Conservation (phyloP, 345 rosid genomes). For the Pistacia integerrima region DNA sequence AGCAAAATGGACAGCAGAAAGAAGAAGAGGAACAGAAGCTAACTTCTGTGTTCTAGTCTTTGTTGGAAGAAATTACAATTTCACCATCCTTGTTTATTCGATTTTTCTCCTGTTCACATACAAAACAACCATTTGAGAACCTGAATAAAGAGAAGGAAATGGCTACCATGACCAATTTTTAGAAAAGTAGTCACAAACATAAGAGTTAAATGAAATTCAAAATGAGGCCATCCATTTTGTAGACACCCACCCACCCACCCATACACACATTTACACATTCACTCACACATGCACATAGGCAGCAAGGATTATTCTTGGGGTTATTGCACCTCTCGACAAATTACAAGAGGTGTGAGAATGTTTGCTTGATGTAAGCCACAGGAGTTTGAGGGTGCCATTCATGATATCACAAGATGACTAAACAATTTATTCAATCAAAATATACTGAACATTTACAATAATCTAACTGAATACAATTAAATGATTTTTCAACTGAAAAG, state of each 20-base stretch:
- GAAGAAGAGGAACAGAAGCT: constrained; percentile 24
- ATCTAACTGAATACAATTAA: neutral
- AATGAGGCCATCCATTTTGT: neutral
- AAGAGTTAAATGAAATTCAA: neutral
- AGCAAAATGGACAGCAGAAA: neutral
- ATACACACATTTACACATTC: neutral
- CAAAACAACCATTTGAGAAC: neutral
- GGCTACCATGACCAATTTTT: neutral
- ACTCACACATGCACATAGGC: neutral
- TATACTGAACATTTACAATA: neutral
- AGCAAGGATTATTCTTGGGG: neutral
- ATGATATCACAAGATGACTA: neutral
- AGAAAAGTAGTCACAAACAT: constrained; percentile 11
- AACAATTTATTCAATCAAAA: neutral
- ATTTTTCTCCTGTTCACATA: constrained; percentile 79
- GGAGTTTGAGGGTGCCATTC: neutral
- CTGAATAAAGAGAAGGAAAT: constrained; percentile 14
- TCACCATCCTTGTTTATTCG: constrained; percentile 97
- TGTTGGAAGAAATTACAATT: constrained; percentile 93
- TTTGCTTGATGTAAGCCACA: neutral
- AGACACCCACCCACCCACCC: neutral
- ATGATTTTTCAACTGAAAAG: neutral
- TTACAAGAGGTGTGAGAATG: neutral
- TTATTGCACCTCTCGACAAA: neutral
- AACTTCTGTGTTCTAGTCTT: constrained; percentile 93